Evolutionary conservation across 2,329 filamentous ascomycete genomes (phyloP).

Genomic region (Colletotrichum euphorbiae): DNA sequence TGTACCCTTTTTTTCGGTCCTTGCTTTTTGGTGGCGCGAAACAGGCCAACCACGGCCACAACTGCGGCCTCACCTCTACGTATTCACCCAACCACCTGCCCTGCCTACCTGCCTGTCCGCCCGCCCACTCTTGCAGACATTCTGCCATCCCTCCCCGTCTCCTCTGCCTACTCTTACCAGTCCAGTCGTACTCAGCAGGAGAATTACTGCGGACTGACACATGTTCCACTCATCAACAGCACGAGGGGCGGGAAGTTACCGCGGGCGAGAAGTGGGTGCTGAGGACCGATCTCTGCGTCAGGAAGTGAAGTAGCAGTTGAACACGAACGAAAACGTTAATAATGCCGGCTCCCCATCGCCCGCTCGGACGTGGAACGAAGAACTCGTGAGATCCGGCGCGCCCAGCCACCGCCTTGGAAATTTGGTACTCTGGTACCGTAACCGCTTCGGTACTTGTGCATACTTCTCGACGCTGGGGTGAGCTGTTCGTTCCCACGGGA

Average conservation of each 20-base stretch:
- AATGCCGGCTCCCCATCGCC: background rate
- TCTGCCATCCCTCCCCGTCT: slow-evolving; percentile 14
- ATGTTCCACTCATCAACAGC: slow-evolving; percentile 55
- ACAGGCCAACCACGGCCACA: slow-evolving; percentile 26
- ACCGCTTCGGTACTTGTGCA: background rate
- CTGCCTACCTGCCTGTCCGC: background rate
- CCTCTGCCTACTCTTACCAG: slow-evolving; percentile 14
- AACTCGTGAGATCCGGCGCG: background rate
- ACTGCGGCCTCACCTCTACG: slow-evolving; percentile 30
- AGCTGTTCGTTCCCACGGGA: background rate
- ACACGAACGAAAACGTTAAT: slow-evolving; percentile 12
- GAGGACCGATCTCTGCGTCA: slow-evolving; percentile 82
- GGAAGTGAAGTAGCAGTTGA: slow-evolving; percentile 51
- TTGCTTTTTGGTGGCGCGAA: slow-evolving; percentile 32
- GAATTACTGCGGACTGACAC: slow-evolving; percentile 28
- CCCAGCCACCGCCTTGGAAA: slow-evolving; percentile 12
- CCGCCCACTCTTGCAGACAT: slow-evolving; percentile 21
- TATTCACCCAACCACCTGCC: background rate
- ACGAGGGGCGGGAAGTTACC: slow-evolving; percentile 84
- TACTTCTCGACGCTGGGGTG: background rate
- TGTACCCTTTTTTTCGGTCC: slow-evolving; percentile 5
- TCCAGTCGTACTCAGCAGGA: slow-evolving; percentile 18
- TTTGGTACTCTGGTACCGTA: background rate
- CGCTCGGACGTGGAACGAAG: slow-evolving; percentile 22
- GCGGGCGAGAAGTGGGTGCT: slow-evolving; percentile 93